These are phyloP conservation scores for Vanrija sp. DNA, from an alignment of 1,284 basidiomycete genomes.

Conservation along the genomic window DNA sequence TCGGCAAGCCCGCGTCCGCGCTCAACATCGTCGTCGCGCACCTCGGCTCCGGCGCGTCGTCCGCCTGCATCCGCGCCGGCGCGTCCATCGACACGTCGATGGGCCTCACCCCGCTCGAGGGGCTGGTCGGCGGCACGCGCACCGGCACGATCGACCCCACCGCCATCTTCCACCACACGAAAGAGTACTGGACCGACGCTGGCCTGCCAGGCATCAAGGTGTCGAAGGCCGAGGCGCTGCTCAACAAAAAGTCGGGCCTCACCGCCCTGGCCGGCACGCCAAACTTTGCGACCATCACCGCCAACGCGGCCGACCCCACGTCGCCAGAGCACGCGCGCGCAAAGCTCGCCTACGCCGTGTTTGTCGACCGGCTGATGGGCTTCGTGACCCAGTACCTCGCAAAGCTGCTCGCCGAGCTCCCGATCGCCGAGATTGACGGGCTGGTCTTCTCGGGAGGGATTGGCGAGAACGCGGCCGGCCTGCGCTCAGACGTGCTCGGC, in stretches of 20 bases:
- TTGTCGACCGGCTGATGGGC: slow-evolving; percentile 68
- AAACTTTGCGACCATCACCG: slow-evolving; percentile 61
- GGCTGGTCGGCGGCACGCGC: slow-evolving; percentile 81
- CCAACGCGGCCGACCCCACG: slow-evolving; percentile 34
- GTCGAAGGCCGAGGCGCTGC: slow-evolving; percentile 69
- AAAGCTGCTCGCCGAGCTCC: slow-evolving; percentile 56
- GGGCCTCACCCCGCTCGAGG: slow-evolving; percentile 48
- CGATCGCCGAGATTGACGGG: slow-evolving; percentile 58
- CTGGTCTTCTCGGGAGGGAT: slow-evolving; percentile 83
- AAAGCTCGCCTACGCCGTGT: slow-evolving; percentile 65
- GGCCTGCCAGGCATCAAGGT: slow-evolving; percentile 58
- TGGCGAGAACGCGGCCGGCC: slow-evolving; percentile 64
- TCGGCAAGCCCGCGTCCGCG: slow-evolving; percentile 54
- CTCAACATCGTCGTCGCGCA: slow-evolving; percentile 72
- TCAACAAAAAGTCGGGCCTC: slow-evolving; percentile 69
- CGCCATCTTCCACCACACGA: slow-evolving; percentile 79
- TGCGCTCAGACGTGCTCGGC: slow-evolving; percentile 59
- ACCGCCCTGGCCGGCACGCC: slow-evolving; percentile 70
- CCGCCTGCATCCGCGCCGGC: slow-evolving; percentile 60
- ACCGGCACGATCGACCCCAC: slow-evolving; percentile 75
- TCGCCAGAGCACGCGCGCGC: slow-evolving; percentile 37
- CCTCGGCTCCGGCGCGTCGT: slow-evolving; percentile 79
- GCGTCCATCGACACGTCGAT: slow-evolving; percentile 66
- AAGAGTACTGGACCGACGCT: slow-evolving; percentile 54
- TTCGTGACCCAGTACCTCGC: slow-evolving; percentile 70